Percentiles rank a stretch among this genome's conserved stretches.
These are phyloP conservation scores for Xylariaceae sp. DNA, from an alignment of 2,329 filamentous ascomycete species.

Conservation along the genomic window DNA sequence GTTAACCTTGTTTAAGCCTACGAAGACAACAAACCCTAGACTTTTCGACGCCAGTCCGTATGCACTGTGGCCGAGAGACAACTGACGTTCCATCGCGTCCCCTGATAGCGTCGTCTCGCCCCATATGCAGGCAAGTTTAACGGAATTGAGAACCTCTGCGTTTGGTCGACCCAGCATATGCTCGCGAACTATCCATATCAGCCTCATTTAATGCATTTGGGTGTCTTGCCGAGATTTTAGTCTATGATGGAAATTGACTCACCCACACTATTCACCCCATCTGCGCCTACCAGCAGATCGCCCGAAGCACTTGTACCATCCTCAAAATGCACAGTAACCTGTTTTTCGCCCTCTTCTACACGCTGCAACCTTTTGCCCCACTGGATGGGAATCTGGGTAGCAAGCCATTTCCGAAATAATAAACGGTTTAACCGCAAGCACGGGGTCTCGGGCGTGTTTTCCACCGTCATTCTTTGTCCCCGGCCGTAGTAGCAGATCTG, in stretches of 20 bases:
- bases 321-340: conserved; percentile 33
- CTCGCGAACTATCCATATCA: conserved; percentile 30
- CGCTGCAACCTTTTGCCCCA: conserved; percentile 31
- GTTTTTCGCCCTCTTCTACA: conserved; percentile 26
- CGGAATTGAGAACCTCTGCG: conserved; percentile 24
- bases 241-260: too few relatives aligned
- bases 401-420: conserved; percentile 36
- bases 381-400: conserved; percentile 35
- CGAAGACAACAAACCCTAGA: conserved; percentile 27
- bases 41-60: conserved; percentile 21
- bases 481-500: conserved; percentile 18
- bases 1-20: conserved; percentile 30
- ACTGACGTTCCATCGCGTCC: conserved; percentile 35
- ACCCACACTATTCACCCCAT: conserved; percentile 38
- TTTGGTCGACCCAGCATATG: conserved; percentile 29
- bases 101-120: conserved; percentile 35
- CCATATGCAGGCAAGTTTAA: conserved; percentile 29
- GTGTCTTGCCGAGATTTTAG: neutral
- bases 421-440: conserved; percentile 32
- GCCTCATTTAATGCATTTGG: neutral
- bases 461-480: neutral
- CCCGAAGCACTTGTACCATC: conserved; percentile 35
- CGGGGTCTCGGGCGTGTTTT: conserved; percentile 17
- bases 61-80: conserved; percentile 36
- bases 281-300: conserved; percentile 39